Evolutionary conservation across 345 rosid species (phyloP).

Genomic region (Dipteronia sinensis): DNA sequence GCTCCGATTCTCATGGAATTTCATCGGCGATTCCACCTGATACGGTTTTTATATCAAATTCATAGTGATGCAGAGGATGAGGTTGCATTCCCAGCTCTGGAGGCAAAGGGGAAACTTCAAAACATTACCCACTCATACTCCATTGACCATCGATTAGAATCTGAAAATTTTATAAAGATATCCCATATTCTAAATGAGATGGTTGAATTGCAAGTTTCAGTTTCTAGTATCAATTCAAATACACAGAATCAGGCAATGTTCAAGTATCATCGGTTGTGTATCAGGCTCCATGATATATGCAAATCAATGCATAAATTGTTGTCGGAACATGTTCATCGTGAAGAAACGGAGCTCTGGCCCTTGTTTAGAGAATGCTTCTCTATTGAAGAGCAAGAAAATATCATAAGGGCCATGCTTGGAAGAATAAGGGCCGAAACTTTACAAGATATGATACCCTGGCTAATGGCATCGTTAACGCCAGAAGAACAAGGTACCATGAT

Average conservation of each 20-base stretch:
- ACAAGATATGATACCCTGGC: constrained; percentile 82
- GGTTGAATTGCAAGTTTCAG: constrained; percentile 38
- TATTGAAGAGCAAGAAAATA: constrained; percentile 69
- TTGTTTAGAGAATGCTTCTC: constrained; percentile 63
- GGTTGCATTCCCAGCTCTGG: constrained; percentile 80
- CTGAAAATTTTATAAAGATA: constrained; percentile 48
- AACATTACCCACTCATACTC: constrained; percentile 66
- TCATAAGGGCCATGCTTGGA: constrained; percentile 69
- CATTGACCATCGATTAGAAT: constrained; percentile 70
- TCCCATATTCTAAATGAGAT: constrained; percentile 66
- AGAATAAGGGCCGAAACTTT: constrained; percentile 68
- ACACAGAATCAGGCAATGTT: constrained; percentile 25
- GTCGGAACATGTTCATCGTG: constrained; percentile 65
- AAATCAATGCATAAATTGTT: constrained; percentile 63
- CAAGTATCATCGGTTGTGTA: constrained; percentile 49
- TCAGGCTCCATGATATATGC: constrained; percentile 61
- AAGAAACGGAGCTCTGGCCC: constrained; percentile 81
- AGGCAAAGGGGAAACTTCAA: constrained; percentile 60
- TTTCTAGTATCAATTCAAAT: constrained; percentile 30
- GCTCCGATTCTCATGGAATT: constrained; percentile 54
- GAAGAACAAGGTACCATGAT: constrained; percentile 59
- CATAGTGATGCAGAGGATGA: constrained; percentile 83
- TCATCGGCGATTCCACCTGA: constrained; percentile 50
- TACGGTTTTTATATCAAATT: constrained; percentile 54
- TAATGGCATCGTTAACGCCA: constrained; percentile 54